These are phyloP conservation scores for Boletus smithii DNA, from an alignment of 1,284 basidiomycete species.

Conservation along the genomic window DNA sequence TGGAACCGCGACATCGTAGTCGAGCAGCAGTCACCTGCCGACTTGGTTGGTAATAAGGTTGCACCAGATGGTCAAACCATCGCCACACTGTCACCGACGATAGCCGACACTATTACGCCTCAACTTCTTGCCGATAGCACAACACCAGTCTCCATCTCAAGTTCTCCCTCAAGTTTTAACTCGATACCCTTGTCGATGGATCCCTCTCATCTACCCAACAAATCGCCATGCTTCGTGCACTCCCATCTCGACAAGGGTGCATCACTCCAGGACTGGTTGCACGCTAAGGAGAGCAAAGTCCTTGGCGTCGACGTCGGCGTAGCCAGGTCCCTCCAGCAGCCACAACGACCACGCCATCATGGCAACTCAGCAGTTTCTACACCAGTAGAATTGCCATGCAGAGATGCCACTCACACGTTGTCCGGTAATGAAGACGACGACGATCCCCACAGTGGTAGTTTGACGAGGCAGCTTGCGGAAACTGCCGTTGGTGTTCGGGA, in stretches of 20 bases:
- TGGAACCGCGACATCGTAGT: constrained; percentile 50
- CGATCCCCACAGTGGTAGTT: constrained; percentile 65
- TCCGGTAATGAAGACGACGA: constrained; percentile 57
- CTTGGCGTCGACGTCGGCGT: constrained; percentile 44
- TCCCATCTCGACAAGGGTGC: constrained; percentile 77
- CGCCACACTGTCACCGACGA: constrained; percentile 26
- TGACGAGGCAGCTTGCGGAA: constrained; percentile 93
- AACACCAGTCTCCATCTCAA: constrained; percentile 24
- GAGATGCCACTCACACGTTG: constrained; percentile 18
- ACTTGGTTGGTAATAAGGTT: constrained; percentile 23
- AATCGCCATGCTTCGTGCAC: constrained; percentile 85
- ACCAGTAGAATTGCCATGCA: constrained; percentile 18
- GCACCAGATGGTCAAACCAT: constrained; percentile 3
- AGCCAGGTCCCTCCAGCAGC: constrained; percentile 46
- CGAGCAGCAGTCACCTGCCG: constrained; percentile 28
- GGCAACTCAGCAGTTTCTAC: constrained; percentile 9
- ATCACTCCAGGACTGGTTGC: constrained; percentile 69
- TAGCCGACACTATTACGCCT: constrained; percentile 26
- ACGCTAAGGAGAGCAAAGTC: constrained; percentile 43
- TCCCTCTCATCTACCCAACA: constrained; percentile 34
- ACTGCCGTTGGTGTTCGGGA: constrained; percentile 96
- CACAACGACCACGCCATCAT: constrained; percentile 20
- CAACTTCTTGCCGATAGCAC: constrained; percentile 13
- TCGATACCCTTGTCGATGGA: constrained; percentile 37
- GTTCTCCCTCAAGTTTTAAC: constrained; percentile 29